A percentile compares a stretch with the other conserved stretches of the same genome.
Evolutionary conservation across 352 stramenopile genomes (phyloP).

Genomic region (Phytophthora europaea): DNA sequence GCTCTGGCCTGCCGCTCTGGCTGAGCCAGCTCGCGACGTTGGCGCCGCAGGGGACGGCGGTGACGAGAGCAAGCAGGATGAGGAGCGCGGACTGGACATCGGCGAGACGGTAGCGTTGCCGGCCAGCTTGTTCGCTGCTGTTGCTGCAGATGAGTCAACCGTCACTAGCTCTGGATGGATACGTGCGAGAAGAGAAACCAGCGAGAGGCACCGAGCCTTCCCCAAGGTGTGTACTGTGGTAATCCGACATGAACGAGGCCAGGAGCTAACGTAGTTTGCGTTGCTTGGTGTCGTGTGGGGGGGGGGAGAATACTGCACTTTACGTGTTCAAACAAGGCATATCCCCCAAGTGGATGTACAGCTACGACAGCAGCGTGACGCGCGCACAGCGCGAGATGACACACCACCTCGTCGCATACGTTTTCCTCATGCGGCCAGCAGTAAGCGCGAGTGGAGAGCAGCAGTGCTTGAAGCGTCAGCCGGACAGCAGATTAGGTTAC

Average conservation of each 20-base stretch:
- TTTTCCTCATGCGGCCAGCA: conserved; percentile 14
- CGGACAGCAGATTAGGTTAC: neutral
- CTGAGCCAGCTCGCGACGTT: neutral
- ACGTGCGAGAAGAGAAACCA: conserved; percentile 37
- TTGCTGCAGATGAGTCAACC: neutral
- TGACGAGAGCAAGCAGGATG: conserved; percentile 16
- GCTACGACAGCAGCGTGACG: conserved; percentile 56
- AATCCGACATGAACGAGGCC: neutral
- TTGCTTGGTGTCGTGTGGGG: neutral
- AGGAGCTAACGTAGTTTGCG: neutral
- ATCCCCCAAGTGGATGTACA: conserved; percentile 60
- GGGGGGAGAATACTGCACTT: conserved; percentile 33
- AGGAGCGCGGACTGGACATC: neutral
- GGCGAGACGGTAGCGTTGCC: neutral
- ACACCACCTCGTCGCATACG: conserved; percentile 47
- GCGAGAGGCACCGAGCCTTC: conserved; percentile 32
- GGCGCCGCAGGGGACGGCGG: neutral
- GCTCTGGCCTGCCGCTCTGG: conserved; percentile 11
- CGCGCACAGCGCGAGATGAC: conserved; percentile 53
- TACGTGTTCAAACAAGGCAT: conserved; percentile 52
- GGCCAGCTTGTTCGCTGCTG: neutral
- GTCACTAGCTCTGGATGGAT: conserved; percentile 31
- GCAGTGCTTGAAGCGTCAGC: neutral
- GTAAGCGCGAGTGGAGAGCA: neutral
- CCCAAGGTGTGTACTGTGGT: conserved; percentile 18